Evolutionary conservation across 179 eudicot species (phyloP).

Genomic region (Carnegiea gigantea): DNA sequence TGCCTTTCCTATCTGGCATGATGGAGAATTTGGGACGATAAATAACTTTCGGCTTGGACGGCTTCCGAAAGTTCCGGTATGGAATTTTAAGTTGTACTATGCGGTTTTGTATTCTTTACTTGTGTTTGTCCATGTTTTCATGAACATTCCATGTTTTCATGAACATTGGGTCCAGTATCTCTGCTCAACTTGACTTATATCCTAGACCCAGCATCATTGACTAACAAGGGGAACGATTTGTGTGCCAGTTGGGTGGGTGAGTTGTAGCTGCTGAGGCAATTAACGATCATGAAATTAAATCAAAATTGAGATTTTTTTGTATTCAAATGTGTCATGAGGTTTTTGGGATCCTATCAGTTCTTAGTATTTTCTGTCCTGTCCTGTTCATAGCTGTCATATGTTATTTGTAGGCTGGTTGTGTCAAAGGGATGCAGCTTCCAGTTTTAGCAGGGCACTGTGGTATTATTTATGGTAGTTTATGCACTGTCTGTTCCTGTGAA

Average conservation of each 20-base stretch:
- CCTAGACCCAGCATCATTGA: not conserved
- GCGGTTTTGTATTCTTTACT: not conserved
- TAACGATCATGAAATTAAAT: no score
- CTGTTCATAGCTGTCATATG: not conserved
- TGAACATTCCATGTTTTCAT: not conserved
- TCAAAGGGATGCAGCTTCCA: not conserved
- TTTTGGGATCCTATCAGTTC: not conserved
- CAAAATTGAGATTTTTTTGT: no score
- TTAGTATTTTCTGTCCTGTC: not conserved
- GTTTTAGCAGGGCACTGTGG: not conserved
- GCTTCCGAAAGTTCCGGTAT: constrained; percentile 89
- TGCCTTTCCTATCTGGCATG: constrained; percentile 90
- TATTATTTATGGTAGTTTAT: not conserved
- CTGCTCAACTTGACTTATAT: not conserved
- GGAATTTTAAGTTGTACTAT: constrained; percentile 4
- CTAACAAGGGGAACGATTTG: not conserved
- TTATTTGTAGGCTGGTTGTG: not conserved
- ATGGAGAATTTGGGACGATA: constrained; percentile 95
- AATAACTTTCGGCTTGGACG: constrained; percentile 98
- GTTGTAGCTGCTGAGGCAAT: not conserved
- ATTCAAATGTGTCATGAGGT: not conserved
- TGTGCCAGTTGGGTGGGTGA: not conserved
- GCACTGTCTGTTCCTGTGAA: not conserved
- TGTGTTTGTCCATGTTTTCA: not conserved
- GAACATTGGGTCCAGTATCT: not conserved